Percentiles rank a stretch among this genome's conserved stretches.
These are phyloP conservation scores for Nicotiana sylvestris DNA, from an alignment of 257 asterid genomes.

Conservation along the genomic window DNA sequence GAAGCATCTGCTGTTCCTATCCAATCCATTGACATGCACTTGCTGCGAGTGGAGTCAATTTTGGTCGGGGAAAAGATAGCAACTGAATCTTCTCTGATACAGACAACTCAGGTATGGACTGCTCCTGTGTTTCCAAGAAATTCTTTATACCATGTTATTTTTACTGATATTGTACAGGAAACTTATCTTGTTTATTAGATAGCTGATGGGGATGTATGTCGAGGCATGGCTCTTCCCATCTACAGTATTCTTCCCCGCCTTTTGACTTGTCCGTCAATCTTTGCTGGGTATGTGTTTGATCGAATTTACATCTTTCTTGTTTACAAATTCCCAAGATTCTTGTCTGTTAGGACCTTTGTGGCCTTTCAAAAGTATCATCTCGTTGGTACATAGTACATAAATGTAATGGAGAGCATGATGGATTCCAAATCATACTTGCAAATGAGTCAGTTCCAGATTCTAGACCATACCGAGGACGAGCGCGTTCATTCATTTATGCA, in stretches of 20 bases:
- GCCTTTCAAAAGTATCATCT: neutral
- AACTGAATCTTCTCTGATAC: constrained; percentile 67
- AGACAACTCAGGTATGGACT: constrained; percentile 75
- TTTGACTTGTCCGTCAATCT: constrained; percentile 75
- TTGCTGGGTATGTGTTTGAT: constrained; percentile 62
- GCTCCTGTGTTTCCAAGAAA: constrained; percentile 17
- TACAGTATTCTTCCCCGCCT: constrained; percentile 75
- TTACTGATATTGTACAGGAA: constrained; percentile 11
- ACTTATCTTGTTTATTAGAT: constrained; percentile 39
- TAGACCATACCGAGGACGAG: neutral
- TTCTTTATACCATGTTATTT: neutral
- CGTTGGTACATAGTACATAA: neutral
- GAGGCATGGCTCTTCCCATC: constrained; percentile 65
- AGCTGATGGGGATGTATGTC: constrained; percentile 78
- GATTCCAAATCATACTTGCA: constrained; percentile 8
- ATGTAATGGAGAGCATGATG: neutral
- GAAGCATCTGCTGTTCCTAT: constrained; percentile 70
- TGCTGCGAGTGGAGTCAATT: constrained; percentile 79
- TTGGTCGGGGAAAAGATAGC: constrained; percentile 76
- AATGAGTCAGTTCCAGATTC: neutral
- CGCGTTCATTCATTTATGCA: neutral
- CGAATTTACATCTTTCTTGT: neutral
- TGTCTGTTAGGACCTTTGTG: neutral
- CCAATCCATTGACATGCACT: constrained; percentile 70
- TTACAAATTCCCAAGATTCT: neutral